These are phyloP conservation scores for Chenopodium formosanum DNA, from an alignment of 148 eudicot species.

Conservation along the genomic window DNA sequence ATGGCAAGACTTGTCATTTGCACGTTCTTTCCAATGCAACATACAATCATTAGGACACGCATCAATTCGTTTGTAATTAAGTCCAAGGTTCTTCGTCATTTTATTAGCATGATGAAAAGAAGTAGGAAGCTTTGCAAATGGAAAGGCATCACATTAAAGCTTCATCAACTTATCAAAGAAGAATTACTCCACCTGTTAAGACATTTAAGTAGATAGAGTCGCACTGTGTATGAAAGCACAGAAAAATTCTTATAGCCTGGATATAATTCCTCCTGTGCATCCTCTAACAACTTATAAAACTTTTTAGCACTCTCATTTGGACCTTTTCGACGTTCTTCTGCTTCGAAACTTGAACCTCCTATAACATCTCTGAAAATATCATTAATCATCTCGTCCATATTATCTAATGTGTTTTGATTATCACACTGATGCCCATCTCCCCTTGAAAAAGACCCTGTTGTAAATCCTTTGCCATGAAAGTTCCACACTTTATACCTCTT, in stretches of 20 bases:
- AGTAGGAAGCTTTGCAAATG: not conserved
- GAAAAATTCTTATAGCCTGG: conserved; percentile 8
- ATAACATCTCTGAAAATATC: not conserved
- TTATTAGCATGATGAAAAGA: conserved; percentile 1
- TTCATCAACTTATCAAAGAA: conserved; percentile 11
- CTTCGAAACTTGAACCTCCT: not conserved
- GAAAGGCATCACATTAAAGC: not conserved
- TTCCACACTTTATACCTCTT: conserved; percentile 7
- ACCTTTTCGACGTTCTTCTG: not conserved
- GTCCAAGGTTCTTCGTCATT: not conserved
- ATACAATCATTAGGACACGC: conserved; percentile 5
- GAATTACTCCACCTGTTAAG: conserved; percentile 7
- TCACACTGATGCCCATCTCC: not conserved
- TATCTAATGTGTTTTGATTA: too few relatives aligned
- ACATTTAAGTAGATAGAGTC: not conserved
- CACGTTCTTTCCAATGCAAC: not conserved
- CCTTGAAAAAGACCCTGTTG: not conserved
- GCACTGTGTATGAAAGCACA: conserved; percentile 5
- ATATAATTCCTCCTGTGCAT: conserved; percentile 5
- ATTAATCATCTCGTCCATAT: not conserved
- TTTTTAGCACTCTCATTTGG: conserved; percentile 9
- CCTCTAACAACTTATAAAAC: conserved; percentile 6
- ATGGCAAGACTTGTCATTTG: not conserved
- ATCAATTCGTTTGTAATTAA: conserved; percentile 5
- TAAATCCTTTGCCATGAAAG: conserved; percentile 16